phyloP scores from a whole-genome alignment of 495 filamentous ascomycete genomes.

The Annulohypoxylon maeteangense region DNA sequence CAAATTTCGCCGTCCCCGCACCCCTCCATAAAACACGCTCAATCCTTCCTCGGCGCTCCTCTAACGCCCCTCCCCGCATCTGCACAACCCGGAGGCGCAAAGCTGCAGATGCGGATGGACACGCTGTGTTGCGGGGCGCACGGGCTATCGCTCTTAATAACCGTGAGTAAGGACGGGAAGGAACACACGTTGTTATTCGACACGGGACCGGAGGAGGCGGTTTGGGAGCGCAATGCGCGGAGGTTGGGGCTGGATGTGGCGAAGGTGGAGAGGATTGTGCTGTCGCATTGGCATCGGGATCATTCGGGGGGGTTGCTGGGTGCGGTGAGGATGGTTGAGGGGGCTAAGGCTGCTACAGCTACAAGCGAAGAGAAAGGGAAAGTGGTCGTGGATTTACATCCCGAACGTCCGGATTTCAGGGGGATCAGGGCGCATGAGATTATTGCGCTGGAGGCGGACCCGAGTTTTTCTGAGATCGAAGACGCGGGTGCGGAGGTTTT shows the following conservation, averaged over 20 bases:
- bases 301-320: slow-evolving; percentile 64
- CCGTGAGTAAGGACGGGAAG: slow-evolving; percentile 61
- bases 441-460: slow-evolving; percentile 67
- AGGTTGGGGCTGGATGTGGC: slow-evolving; percentile 60
- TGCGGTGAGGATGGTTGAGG: slow-evolving; percentile 59
- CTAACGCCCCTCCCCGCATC: slow-evolving; percentile 40
- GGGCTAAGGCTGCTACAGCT: slow-evolving; percentile 49
- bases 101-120: slow-evolving; percentile 63
- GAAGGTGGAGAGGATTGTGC: slow-evolving; percentile 50
- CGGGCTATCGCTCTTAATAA: slow-evolving; percentile 68
- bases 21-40: slow-evolving; percentile 58
- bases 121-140: slow-evolving; percentile 70
- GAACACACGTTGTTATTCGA: slow-evolving; percentile 69
- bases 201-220: slow-evolving; percentile 66
- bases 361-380: slow-evolving; percentile 24
- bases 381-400: slow-evolving; percentile 65
- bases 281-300: slow-evolving; percentile 72
- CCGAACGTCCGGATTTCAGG: slow-evolving; percentile 64
- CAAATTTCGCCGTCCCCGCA: slow-evolving; percentile 63
- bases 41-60: slow-evolving; percentile 55
- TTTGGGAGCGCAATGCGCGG: slow-evolving; percentile 65
- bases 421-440: slow-evolving; percentile 59
- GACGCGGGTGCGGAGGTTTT: slow-evolving; percentile 58
- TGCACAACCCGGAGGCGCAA: slow-evolving; percentile 52
- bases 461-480: slow-evolving; percentile 64